Base-by-base conservation (phyloP, 1,284 basidiomycete genomes). In the Papiliotrema terrestris region DNA sequence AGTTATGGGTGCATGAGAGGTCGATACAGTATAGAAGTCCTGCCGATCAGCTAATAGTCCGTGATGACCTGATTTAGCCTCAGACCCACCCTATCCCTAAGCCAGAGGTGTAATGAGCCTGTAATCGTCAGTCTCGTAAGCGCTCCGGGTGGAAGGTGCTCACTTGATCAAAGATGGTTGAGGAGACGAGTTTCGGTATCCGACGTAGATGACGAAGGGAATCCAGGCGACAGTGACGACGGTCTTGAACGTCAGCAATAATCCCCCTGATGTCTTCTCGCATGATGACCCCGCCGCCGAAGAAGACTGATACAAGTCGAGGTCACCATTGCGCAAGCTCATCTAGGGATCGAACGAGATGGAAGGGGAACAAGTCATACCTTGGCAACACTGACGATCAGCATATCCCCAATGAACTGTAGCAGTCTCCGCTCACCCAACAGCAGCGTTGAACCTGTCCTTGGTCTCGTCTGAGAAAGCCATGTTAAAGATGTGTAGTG, bases 101-200 rank as follows among this genome's bases (percentile, higher is more conserved):
- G 90, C 90, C 65, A 92, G 83, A 42, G 90, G 90, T 73, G 88
- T 92, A 76, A 93, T 88, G 68, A 93, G 83, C 78, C 90, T 92
- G 71, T 45, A 45, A 25, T 36, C 49, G 58, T 43, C 45, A 45
- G 51, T 51, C 49, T 58, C 52, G 15, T 43, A n/a, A 54, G 29
- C 22, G 22, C 26, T 29, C 55, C 53, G 53, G 37, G 41, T 43
- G 35, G 51, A 45, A 20, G 49, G 1, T 22, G 83, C 88, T 66
- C 59, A 92, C 91, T 92, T 93, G 78, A 94, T 93, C 66, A 94
- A 79, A 43, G 90, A 91, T n/a, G 91, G 91, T 69, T 91, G 90
- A 36, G 91, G 91, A 69, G 86, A 88, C 71, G 89, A 91, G 68
- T 86, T 82, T 53, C 86, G 88, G 80, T 89, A 94, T 35, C 92